Evolutionary conservation across 495 filamentous ascomycete genomes (phyloP).

Genomic region (Apiosordaria backusii): DNA sequence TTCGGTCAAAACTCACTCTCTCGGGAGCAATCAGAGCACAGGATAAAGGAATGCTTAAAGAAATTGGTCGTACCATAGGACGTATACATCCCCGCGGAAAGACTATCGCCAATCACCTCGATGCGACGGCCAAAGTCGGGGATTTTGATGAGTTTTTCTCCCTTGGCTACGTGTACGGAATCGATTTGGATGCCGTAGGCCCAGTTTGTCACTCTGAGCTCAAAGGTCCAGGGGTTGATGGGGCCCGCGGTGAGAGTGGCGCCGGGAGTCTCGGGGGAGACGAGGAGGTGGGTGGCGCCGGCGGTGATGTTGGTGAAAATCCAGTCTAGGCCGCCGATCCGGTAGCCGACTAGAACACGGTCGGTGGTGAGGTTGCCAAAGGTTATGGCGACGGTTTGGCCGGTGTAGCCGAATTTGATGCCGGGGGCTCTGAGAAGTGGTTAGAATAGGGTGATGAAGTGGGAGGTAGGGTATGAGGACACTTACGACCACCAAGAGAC

Average conservation of each 20-base stretch:
- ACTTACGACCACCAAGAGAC: slow-evolving; percentile 64
- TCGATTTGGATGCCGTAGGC: slow-evolving; percentile 60
- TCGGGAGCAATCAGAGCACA: too few species aligned
- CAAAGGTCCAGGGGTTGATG: slow-evolving; percentile 46
- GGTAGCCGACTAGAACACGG: slow-evolving; percentile 58
- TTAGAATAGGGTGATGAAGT: not conserved
- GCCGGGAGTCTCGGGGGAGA: slow-evolving; percentile 42
- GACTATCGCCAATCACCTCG: slow-evolving; percentile 63
- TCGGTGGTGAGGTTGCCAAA: slow-evolving; percentile 58
- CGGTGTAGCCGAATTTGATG: slow-evolving; percentile 62
- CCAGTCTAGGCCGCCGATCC: slow-evolving; percentile 63
- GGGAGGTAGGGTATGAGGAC: not conserved
- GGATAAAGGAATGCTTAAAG: too few species aligned
- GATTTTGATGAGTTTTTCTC: slow-evolving; percentile 49
- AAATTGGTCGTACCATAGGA: too few species aligned
- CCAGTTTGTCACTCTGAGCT: slow-evolving; percentile 64
- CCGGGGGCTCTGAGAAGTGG: slow-evolving; percentile 50
- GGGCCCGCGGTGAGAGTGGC: slow-evolving; percentile 38
- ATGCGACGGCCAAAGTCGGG: slow-evolving; percentile 52
- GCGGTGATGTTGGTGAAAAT: slow-evolving; percentile 64
- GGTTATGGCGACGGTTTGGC: slow-evolving; percentile 58
- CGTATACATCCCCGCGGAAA: slow-evolving; percentile 58
- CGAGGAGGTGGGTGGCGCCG: slow-evolving; percentile 57
- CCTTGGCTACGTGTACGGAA: slow-evolving; percentile 50
- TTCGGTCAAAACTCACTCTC: too few species aligned